Percentiles rank a stretch among this genome's conserved stretches.
Evolutionary conservation across 1,284 basidiomycete genomes (phyloP).

Genomic region (Sporisorium exsertum): DNA sequence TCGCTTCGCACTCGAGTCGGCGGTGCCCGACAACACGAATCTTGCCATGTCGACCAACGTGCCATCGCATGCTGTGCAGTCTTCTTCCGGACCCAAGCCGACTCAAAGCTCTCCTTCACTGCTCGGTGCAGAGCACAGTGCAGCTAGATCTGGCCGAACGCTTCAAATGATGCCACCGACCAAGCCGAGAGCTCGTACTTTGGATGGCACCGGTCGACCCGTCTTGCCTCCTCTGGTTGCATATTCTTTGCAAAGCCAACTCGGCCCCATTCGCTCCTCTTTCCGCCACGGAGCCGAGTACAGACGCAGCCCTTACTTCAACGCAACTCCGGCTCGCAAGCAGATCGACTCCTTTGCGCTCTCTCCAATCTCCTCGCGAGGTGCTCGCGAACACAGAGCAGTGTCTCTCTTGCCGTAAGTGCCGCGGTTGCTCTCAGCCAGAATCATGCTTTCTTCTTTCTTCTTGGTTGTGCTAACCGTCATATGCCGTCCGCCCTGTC

Average conservation of each 20-base stretch:
- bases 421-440: background rate
- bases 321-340: constrained; percentile 8
- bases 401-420: constrained; percentile 28
- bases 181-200: constrained; percentile 27
- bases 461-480: background rate
- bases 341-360: constrained; percentile 13
- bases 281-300: constrained; percentile 16
- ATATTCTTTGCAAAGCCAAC: background rate
- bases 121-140: background rate
- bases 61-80: background rate
- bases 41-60: background rate
- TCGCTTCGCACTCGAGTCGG: background rate
- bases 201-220: constrained; percentile 22
- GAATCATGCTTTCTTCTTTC: too few relatives aligned
- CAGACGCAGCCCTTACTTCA: constrained; percentile 29
- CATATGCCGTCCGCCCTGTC: too few relatives aligned
- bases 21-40: background rate
- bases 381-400: background rate
- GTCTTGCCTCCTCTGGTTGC: constrained; percentile 25
- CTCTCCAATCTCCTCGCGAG: constrained; percentile 1
- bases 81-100: background rate
- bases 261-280: constrained; percentile 27
- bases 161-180: constrained; percentile 13
- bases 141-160: background rate
- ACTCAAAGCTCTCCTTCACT: background rate